phyloP scores from a whole-genome alignment of 805 yeast genomes.

The Zygoascus ofunaensis region DNA sequence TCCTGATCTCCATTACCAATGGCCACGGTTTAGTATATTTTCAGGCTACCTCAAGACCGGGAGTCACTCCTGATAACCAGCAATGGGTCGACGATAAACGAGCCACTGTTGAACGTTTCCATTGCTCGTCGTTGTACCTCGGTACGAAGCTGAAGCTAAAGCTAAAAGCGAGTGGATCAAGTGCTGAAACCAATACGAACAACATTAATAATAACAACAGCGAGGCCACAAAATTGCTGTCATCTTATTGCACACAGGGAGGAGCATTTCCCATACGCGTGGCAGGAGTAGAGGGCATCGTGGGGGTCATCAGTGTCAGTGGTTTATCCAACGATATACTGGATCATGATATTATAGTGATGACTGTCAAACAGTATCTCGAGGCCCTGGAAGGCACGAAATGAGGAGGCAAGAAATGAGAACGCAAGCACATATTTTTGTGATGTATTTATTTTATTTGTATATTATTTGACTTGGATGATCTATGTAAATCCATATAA shows the following conservation, averaged over 20 bases:
- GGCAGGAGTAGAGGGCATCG: slow-evolving; percentile 24
- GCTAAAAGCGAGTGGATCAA: too few relatives aligned
- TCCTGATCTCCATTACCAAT: slow-evolving; percentile 20
- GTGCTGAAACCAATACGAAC: too few relatives aligned
- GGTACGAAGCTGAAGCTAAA: slow-evolving; percentile 21
- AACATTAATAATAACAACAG: slow-evolving; percentile 9
- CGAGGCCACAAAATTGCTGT: slow-evolving; percentile 16
- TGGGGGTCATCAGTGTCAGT: slow-evolving; percentile 23
- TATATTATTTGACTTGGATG: too few relatives aligned
- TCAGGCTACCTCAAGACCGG: slow-evolving; percentile 23
- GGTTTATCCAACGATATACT: slow-evolving; percentile 25
- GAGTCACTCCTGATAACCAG: slow-evolving; percentile 25
- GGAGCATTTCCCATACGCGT: slow-evolving; percentile 29
- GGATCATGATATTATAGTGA: slow-evolving; percentile 22
- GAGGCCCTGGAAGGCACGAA: neutral
- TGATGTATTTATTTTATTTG: too few relatives aligned
- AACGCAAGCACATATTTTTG: neutral
- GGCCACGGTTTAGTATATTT: slow-evolving; percentile 21
- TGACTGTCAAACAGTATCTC: slow-evolving; percentile 15
- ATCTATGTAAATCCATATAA: too few relatives aligned
- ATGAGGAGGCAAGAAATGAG: too few relatives aligned
- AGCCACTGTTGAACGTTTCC: slow-evolving; percentile 22
- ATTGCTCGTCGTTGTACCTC: slow-evolving; percentile 22
- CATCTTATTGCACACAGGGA: slow-evolving; percentile 23
- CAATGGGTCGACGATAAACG: slow-evolving; percentile 24